Evolutionary conservation across 331 rosid species (phyloP), one percentile per base, ranked within the genome.

Genomic region (Acacia concinna): DNA sequence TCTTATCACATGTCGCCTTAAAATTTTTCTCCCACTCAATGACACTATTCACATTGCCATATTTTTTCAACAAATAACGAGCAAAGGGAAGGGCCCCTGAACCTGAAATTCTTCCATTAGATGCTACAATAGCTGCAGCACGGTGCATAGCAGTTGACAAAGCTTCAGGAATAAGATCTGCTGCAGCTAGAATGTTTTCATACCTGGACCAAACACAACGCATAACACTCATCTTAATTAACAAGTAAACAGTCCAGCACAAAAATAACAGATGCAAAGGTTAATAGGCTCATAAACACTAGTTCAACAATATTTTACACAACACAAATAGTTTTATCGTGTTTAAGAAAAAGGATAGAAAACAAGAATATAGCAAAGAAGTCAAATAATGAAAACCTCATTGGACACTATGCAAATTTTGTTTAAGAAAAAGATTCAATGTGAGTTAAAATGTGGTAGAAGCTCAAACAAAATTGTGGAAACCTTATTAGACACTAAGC

Each of bases 11-110:
- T 57, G 89, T 88, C 57, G 84, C 54, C 91, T 90, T 96, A 68
- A 91, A 93, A 78, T 41, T 89, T 80, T 89, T 90, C 86, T 91
- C 97, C 99, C 99, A 96, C 78, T 91, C 99, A 73, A 76, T 51
- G 30, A 96, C 97, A 76, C 95, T 88, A 23, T 86, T 79, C 76
- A 93, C 88, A 79, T 70, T 85, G 81, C 95, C 77, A 81, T 93
- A 91, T 68, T 87, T 94, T 81, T 87, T 93, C 85, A 88, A 85
- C 59, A 96, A 82, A 88, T 91, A 84, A 31, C 91, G 86, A 79
- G 92, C 80, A 82, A 93, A 96, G 12, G 76, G 82, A 43, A 89
- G 79, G 59, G 82, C 84, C 66, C 93, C 90, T 60, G 92, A 96
- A 76, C 98, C 93, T 37, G 94, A 88, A 73, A 91, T 83, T 81